Base-by-base conservation (phyloP, 306 rosid species). In the Prosopis cineraria region DNA sequence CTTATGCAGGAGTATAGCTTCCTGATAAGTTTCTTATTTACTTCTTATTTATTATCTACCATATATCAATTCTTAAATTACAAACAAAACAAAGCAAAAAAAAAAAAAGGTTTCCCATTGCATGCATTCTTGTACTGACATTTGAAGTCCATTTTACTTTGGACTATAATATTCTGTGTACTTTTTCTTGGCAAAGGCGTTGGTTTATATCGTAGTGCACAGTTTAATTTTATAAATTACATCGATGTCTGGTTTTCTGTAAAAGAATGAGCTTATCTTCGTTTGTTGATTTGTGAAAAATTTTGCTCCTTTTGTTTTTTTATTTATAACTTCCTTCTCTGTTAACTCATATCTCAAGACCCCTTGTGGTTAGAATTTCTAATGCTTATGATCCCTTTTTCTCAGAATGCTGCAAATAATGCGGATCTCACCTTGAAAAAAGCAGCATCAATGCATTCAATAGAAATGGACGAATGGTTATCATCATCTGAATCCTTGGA, bases 401-500 rank as follows among this genome's bases (percentile, higher is more conserved):
- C 48, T 52, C 73, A 92, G 97, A 87, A 92, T 82, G 92, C 97
- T 74, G 74, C 86, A 39, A 80, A 55, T 77, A 75, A 83, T 83
- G 92, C 90, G 22, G 92, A 81, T 68, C 66, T 71, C 65, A 68
- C 84, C 73, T 55, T 83, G 27, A 79, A 81, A 72, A 85, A 83
- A 52, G 93, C 96, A 60, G 87, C 87, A 66, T 76, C 50, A 47
- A 60, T 66, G 75, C 70, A 84, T 71, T 85, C 91, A 37, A 72
- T 80, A 72, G 87, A 87, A 82, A 81, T 85, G 82, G 85, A 87
- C 20, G 63, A 83, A 43, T 92, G 96, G 91, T 73, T 85, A 65
- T 84, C 81, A 14, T 87, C 90, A 47, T 87, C 90, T 33, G 96
- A 90, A 85, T 87, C 85, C 65, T 79, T 92, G 88, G 96, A 89